Evolutionary conservation across 805 yeast species (phyloP).

Genomic region (Wickerhamiella kazuoi): DNA sequence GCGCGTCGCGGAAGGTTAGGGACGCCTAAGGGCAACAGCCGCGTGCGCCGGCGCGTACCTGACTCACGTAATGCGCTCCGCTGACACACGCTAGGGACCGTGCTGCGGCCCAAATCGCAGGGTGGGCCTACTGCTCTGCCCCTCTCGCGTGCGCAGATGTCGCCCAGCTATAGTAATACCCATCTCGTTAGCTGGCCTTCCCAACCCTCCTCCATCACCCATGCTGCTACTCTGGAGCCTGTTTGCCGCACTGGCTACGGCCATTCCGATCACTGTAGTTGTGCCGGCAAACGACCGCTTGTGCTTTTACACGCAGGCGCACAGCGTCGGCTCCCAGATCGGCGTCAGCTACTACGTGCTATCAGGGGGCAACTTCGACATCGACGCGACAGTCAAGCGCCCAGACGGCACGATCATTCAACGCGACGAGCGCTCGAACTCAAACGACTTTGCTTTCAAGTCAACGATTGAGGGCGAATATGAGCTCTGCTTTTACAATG

Average conservation of each 20-base stretch:
- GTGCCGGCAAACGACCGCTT: constrained; percentile 58
- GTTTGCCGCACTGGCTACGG: constrained; percentile 1
- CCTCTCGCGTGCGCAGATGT: not conserved
- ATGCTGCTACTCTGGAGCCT: not conserved
- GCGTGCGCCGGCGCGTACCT: no score
- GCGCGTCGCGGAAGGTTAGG: no score
- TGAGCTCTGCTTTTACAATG: constrained; percentile 70
- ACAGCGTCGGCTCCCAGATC: constrained; percentile 38
- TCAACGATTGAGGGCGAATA: constrained; percentile 62
- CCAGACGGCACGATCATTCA: constrained; percentile 41
- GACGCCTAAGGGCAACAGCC: no score
- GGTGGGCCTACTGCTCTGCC: not conserved
- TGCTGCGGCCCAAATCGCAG: no score
- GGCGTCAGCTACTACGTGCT: constrained; percentile 74
- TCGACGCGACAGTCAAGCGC: constrained; percentile 41
- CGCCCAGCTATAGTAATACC: not conserved
- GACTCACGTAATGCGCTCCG: no score
- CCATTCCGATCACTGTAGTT: constrained; percentile 50
- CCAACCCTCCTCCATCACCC: not conserved
- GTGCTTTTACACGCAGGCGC: constrained; percentile 57
- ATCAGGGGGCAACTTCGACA: constrained; percentile 63
- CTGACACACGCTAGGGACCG: not conserved
- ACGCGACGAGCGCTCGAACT: constrained; percentile 44
- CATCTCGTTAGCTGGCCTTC: not conserved
- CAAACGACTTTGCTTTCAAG: constrained; percentile 59